phyloP scores from a whole-genome alignment of 2,329 filamentous ascomycete species.

The Pyrenophora tritici-repentis region DNA sequence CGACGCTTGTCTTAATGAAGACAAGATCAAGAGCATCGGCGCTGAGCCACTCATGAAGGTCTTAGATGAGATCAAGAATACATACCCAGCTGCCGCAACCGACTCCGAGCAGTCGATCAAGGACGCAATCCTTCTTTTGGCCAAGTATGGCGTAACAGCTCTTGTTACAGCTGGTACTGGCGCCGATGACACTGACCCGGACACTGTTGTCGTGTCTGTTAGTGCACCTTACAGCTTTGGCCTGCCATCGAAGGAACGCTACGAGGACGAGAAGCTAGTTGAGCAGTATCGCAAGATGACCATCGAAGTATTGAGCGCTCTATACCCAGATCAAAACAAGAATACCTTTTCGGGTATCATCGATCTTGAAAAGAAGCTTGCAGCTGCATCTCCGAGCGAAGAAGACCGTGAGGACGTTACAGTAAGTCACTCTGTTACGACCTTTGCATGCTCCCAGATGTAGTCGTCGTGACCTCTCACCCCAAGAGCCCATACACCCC shows the following conservation, averaged over 20 bases:
- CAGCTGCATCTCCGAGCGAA: constrained; percentile 61
- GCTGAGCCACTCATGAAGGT: constrained; percentile 61
- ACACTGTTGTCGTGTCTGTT: constrained; percentile 56
- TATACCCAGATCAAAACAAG: constrained; percentile 38
- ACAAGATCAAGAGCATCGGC: constrained; percentile 60
- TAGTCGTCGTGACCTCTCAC: too few relatives aligned
- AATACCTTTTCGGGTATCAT: constrained; percentile 44
- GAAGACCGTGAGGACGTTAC: constrained; percentile 66
- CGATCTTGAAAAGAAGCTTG: constrained; percentile 65
- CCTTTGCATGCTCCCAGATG: too few relatives aligned
- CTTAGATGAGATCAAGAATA: constrained; percentile 56
- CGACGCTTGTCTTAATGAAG: constrained; percentile 68
- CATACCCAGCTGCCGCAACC: constrained; percentile 17
- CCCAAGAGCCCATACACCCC: too few relatives aligned
- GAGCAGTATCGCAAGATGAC: constrained; percentile 37
- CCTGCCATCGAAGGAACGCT: constrained; percentile 44
- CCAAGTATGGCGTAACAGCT: constrained; percentile 51
- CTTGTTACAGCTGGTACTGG: constrained; percentile 34
- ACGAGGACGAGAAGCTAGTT: constrained; percentile 42
- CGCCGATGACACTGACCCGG: constrained; percentile 60
- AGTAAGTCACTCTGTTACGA: constrained; percentile 4
- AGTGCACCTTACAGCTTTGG: constrained; percentile 56
- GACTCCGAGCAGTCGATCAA: constrained; percentile 35
- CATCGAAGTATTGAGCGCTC: constrained; percentile 25
- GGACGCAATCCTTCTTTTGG: constrained; percentile 56